Evolutionary conservation across 371 early-diverging fungal species (phyloP).

Genomic region (Umbelopsis sp.): DNA sequence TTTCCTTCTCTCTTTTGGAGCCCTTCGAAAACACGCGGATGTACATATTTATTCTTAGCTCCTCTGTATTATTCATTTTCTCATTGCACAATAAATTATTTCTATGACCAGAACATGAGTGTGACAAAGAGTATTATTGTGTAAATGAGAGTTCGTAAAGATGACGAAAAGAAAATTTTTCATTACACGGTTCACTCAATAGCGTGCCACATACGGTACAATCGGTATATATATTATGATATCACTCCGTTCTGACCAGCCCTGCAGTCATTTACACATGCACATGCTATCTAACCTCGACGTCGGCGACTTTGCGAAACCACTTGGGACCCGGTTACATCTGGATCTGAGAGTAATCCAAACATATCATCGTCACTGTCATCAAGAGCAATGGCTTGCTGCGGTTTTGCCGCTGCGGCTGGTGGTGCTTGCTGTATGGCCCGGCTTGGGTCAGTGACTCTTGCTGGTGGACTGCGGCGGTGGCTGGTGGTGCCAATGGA

Average conservation of each 20-base stretch:
- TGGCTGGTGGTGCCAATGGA: background rate
- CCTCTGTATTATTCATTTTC: conserved; percentile 2
- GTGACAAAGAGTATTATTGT: too few relatives aligned
- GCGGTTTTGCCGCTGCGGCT: background rate
- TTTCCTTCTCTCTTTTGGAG: background rate
- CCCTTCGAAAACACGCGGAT: background rate
- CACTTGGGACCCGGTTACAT: conserved; percentile 3
- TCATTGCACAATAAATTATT: conserved; percentile 13
- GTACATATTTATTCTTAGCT: conserved; percentile 16
- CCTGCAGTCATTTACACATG: too few relatives aligned
- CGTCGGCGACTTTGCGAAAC: conserved; percentile 13
- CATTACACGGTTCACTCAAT: too few relatives aligned
- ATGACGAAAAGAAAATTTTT: too few relatives aligned
- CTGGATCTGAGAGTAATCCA: conserved; percentile 10
- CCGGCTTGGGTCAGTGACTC: background rate
- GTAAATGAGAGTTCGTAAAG: too few relatives aligned
- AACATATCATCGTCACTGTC: conserved; percentile 12
- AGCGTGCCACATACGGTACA: too few relatives aligned
- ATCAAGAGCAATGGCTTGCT: background rate
- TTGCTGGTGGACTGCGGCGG: background rate
- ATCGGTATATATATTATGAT: too few relatives aligned
- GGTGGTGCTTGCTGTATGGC: background rate
- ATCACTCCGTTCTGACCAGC: too few relatives aligned
- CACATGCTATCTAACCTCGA: background rate
- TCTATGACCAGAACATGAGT: background rate